Base-by-base conservation (phyloP, 2,329 filamentous ascomycete genomes). In the Dactylellina sp. region DNA sequence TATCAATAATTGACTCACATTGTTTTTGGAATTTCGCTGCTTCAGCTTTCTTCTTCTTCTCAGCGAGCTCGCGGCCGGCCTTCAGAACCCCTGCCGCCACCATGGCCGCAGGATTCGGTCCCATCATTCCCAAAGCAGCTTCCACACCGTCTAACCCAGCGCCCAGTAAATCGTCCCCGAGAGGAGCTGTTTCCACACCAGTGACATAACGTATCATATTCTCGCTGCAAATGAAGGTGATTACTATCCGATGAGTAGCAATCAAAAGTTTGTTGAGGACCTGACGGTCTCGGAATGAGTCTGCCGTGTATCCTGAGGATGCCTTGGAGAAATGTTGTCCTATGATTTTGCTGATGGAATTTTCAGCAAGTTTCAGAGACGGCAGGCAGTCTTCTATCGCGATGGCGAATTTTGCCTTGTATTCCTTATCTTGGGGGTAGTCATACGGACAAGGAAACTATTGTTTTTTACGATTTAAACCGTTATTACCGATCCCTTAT, bases 41-140 rank as follows among this genome's bases (percentile, higher is more conserved):
- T 5, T 59, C 68, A 28, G 64, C 46, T 25, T 52, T 65, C 24
- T 72, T 64, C 47, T 61, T 65, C 40, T 59, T 24, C 16, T 65
- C 60, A 1, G 46, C 52, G n/a, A 72, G 32, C 12, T 20, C 42
- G 1, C 68, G 47, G 9, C 68, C 68, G 2, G 68, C 68, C 12
- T 72, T 72, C 11, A 72, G 37, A 3, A 65, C 61, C 1, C 53
- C 28, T 1, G 60, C 68, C n/a, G 60, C 68, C 9, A 53, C 60
- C 68, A 60, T 60, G 7, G 60, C 60, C 11, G 68, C 68, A n/a
- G 68, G 68, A 46, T 72, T 72, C n/a, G 68, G 60, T 16, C 60
- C 60, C 46, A 72, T 16, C 40, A 72, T 60, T 2, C 52, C 68
- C 2, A 72, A n/a, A 1, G 35, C 60, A 2, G 25, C 50, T 22